phyloP scores from a whole-genome alignment of 129 eudicot genomes.

The Flaveria robusta region DNA sequence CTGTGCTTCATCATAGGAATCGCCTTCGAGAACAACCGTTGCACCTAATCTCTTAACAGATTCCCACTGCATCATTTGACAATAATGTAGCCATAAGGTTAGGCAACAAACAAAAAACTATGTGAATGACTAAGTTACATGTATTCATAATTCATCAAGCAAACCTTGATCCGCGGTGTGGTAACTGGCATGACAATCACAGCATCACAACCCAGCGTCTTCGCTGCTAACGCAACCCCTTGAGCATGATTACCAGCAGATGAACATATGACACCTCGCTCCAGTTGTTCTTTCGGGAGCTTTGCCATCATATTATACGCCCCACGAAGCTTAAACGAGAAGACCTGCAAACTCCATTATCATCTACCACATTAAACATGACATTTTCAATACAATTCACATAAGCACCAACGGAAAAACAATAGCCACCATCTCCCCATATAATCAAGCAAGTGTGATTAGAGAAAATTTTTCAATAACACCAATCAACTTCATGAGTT shows the following conservation, averaged over 20 bases:
- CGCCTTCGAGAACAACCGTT: conserved; percentile 83
- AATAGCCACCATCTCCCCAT: background rate
- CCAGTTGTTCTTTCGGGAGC: conserved; percentile 69
- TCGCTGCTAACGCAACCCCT: conserved; percentile 83
- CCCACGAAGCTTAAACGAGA: conserved; percentile 86
- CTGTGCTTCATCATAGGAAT: conserved; percentile 87
- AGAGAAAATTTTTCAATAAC: no score
- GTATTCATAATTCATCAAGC: background rate
- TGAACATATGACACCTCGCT: conserved; percentile 79
- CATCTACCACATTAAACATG: background rate
- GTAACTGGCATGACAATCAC: conserved; percentile 94
- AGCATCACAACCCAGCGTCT: conserved; percentile 70
- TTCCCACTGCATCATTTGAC: conserved; percentile 55
- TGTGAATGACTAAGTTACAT: background rate
- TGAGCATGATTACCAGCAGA: conserved; percentile 95
- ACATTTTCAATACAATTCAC: no score
- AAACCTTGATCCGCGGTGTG: conserved; percentile 86
- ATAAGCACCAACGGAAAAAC: no score
- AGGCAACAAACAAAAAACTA: conserved; percentile 4
- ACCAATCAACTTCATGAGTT: no score
- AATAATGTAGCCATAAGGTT: background rate
- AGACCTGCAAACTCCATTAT: conserved; percentile 51
- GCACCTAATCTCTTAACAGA: conserved; percentile 81
- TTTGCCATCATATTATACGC: conserved; percentile 98
- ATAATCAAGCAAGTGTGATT: no score